Percentiles rank a stretch among this genome's conserved stretches.
phyloP scores from a whole-genome alignment of 805 yeast genomes.

The Pichia gijzeniarum region DNA sequence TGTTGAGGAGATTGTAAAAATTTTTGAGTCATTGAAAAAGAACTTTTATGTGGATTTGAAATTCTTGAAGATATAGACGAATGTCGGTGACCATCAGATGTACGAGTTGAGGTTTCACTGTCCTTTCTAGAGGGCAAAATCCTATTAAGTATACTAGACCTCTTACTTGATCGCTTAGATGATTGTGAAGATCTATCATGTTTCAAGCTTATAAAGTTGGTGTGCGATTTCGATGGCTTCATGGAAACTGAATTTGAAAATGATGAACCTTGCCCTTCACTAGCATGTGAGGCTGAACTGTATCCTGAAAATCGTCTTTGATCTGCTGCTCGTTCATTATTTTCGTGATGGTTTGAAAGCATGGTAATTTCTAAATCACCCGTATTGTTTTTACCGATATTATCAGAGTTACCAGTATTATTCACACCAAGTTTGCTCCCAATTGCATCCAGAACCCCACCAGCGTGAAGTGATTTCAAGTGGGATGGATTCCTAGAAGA shows the following conservation, averaged over 20 bases:
- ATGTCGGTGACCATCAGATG: neutral
- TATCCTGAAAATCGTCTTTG: neutral
- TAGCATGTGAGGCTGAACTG: neutral
- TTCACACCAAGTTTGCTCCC: neutral
- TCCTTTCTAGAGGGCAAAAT: constrained; percentile 26
- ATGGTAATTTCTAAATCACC: too few relatives aligned
- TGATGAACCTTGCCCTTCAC: neutral
- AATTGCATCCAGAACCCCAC: neutral
- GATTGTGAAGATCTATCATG: neutral
- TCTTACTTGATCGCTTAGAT: constrained; percentile 16
- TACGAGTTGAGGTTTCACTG: constrained; percentile 15
- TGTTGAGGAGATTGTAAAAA: too few relatives aligned
- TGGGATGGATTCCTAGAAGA: constrained; percentile 19
- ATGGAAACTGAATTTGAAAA: too few relatives aligned
- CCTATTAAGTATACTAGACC: constrained; percentile 21
- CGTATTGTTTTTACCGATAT: neutral
- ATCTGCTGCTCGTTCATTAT: too few relatives aligned
- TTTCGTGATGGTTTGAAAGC: too few relatives aligned
- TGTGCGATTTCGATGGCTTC: constrained; percentile 18
- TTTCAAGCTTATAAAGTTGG: constrained; percentile 27
- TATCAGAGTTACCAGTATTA: neutral
- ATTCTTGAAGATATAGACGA: constrained; percentile 4
- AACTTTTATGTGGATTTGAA: neutral
- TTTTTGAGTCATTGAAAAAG: neutral
- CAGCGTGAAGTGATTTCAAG: neutral